These are phyloP conservation scores for Talaromyces adpressus DNA, from an alignment of 495 filamentous ascomycete genomes.

Conservation along the genomic window DNA sequence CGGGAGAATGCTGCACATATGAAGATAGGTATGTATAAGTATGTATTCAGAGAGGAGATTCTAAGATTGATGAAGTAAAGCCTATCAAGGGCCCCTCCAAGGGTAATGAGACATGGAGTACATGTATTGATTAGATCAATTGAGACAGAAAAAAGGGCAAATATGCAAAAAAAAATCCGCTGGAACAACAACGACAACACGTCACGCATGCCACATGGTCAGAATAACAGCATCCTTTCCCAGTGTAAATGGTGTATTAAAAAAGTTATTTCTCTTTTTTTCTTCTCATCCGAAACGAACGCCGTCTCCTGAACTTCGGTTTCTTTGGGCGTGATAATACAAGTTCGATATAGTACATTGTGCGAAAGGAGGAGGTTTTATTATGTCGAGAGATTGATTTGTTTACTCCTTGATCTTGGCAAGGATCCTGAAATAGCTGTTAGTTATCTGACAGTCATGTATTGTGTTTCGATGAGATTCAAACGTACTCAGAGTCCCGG, in stretches of 20 bases:
- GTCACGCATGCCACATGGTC: slow-evolving; percentile 7
- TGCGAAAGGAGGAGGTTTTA: neutral
- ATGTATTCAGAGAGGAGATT: slow-evolving; percentile 29
- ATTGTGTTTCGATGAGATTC: neutral
- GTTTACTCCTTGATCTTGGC: slow-evolving; percentile 85
- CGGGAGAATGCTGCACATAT: neutral
- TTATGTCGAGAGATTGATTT: neutral
- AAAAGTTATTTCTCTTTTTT: slow-evolving; percentile 2
- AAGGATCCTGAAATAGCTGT: slow-evolving; percentile 49
- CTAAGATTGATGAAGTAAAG: slow-evolving; percentile 8
- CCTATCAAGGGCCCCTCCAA: neutral
- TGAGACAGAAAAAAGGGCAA: neutral
- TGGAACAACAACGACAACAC: slow-evolving; percentile 8
- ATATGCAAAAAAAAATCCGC: slow-evolving; percentile 7
- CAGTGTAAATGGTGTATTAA: slow-evolving; percentile 4
- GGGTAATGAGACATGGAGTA: neutral
- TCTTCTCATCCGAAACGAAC: neutral
- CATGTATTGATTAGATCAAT: neutral
- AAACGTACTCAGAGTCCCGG: slow-evolving; percentile 82
- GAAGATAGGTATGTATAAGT: neutral
- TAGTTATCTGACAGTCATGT: slow-evolving; percentile 17
- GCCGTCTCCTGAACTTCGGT: neutral
- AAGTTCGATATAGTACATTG: slow-evolving; percentile 9
- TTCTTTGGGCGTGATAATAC: slow-evolving; percentile 7
- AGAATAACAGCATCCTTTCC: neutral